Evolutionary conservation across 1,139 yeast genomes (phyloP).

Genomic region (Kodamaea plutei): DNA sequence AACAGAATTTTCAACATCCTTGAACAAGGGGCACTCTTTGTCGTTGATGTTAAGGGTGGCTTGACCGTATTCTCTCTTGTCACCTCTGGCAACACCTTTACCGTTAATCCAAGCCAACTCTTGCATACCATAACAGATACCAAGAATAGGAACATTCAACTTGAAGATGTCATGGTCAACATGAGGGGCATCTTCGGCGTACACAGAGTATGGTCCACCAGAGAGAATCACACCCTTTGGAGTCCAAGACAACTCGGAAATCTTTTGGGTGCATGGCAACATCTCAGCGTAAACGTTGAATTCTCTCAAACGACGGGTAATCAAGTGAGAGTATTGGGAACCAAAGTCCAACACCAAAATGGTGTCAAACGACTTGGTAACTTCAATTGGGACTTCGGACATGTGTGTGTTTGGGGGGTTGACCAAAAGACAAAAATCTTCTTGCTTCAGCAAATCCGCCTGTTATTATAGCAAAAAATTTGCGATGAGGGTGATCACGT

Average conservation of each 20-base stretch:
- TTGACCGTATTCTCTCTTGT: conserved; percentile 97
- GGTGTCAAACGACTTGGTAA: conserved; percentile 88
- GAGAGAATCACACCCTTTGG: conserved; percentile 96
- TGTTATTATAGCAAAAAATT: conserved; percentile 1
- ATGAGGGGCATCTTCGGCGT: conserved; percentile 93
- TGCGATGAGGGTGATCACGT: conserved; percentile 1
- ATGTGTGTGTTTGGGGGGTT: conserved; percentile 3
- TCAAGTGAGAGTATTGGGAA: conserved; percentile 94
- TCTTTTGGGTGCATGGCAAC: conserved; percentile 98
- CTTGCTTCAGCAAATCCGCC: background rate
- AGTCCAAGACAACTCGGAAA: conserved; percentile 84
- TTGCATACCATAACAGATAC: conserved; percentile 99
- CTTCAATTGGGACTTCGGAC: conserved; percentile 49
- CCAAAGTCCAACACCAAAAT: conserved; percentile 97
- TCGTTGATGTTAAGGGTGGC: conserved; percentile 82
- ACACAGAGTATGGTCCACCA: conserved; percentile 98
- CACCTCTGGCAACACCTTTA: conserved; percentile 93
- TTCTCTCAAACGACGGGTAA: conserved; percentile 96
- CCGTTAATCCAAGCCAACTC: conserved; percentile 98
- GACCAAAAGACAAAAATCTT: conserved; percentile 3
- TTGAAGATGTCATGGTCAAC: conserved; percentile 93
- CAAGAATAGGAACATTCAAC: conserved; percentile 88
- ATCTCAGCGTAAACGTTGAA: conserved; percentile 98
- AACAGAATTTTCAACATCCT: conserved; percentile 85
- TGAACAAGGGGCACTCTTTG: conserved; percentile 64